Evolutionary conservation across 805 yeast species (phyloP).

Genomic region (Monosporozyma yasuniensis): DNA sequence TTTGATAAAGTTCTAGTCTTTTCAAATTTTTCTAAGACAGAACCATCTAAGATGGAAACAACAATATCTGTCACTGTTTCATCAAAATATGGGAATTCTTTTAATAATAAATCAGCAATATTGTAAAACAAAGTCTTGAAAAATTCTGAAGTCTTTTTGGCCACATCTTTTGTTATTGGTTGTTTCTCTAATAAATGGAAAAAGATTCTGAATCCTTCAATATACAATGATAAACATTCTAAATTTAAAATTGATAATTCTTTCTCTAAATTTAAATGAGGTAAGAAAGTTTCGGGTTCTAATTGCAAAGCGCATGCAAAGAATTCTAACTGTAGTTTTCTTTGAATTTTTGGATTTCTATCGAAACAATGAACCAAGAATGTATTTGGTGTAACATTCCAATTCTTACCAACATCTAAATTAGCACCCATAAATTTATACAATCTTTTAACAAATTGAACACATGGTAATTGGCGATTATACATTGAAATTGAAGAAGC

Average conservation of each 20-base stretch:
- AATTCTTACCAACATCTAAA: conserved; percentile 12
- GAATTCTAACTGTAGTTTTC: conserved; percentile 18
- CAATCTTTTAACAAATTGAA: conserved; percentile 8
- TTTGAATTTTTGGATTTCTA: conserved; percentile 13
- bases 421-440: conserved; percentile 8
- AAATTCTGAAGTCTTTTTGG: conserved; percentile 13
- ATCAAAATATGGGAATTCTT: conserved; percentile 14
- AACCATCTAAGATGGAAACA: conserved; percentile 14
- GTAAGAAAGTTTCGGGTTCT: conserved; percentile 23
- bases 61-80: conserved; percentile 14
- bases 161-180: conserved; percentile 13
- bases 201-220: conserved; percentile 29
- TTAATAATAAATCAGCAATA: conserved; percentile 15
- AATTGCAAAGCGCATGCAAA: conserved; percentile 20
- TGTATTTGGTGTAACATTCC: conserved; percentile 13
- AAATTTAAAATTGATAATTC: conserved; percentile 8
- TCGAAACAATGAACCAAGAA: conserved; percentile 10
- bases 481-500: conserved; percentile 10
- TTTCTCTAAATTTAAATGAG: conserved; percentile 14
- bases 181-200: conserved; percentile 17
- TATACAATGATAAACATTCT: conserved; percentile 22
- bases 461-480: conserved; percentile 8
- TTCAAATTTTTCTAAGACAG: conserved; percentile 9
- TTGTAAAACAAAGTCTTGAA: conserved; percentile 18
- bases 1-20: conserved; percentile 3